phyloP scores from a whole-genome alignment of 164 flowering plant genomes.

The Cinnamomum chago region DNA sequence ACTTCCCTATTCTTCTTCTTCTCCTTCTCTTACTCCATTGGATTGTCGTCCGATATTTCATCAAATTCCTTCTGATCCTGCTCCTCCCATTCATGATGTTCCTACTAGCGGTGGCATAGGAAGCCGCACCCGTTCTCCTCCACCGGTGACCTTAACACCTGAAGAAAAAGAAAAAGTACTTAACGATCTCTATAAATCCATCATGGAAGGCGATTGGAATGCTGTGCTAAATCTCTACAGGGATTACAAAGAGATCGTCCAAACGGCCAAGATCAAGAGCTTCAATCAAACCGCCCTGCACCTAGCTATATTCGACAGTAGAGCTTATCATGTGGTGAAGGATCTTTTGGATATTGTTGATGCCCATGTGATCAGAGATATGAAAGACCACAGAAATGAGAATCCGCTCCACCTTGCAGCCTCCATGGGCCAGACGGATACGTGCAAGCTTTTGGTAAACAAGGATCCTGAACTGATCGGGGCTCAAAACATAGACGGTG shows the following conservation, averaged over 20 bases:
- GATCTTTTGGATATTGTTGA: background rate
- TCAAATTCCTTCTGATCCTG: too few species aligned
- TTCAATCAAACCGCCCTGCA: background rate
- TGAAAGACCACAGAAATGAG: constrained; percentile 13
- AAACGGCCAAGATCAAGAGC: background rate
- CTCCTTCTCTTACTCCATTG: too few species aligned
- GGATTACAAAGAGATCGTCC: background rate
- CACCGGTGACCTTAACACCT: too few species aligned
- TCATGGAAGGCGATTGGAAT: background rate
- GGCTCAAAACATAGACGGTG: constrained; percentile 7
- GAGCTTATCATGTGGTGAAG: too few species aligned
- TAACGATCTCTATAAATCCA: too few species aligned
- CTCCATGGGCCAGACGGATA: constrained; percentile 12
- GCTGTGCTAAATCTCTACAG: background rate
- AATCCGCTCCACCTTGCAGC: constrained; percentile 28
- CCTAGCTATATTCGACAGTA: background rate
- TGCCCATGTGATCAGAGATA: background rate
- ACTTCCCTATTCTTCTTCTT: too few species aligned
- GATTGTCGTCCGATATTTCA: too few species aligned
- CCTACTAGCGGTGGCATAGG: too few species aligned
- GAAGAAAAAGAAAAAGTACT: too few species aligned
- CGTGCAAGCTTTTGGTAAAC: constrained; percentile 8
- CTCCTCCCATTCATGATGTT: too few species aligned
- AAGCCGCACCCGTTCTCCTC: too few species aligned
- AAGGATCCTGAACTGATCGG: constrained; percentile 3